phyloP scores from a whole-genome alignment of 73 alveolate species.

The Tetrahymena thermophila region DNA sequence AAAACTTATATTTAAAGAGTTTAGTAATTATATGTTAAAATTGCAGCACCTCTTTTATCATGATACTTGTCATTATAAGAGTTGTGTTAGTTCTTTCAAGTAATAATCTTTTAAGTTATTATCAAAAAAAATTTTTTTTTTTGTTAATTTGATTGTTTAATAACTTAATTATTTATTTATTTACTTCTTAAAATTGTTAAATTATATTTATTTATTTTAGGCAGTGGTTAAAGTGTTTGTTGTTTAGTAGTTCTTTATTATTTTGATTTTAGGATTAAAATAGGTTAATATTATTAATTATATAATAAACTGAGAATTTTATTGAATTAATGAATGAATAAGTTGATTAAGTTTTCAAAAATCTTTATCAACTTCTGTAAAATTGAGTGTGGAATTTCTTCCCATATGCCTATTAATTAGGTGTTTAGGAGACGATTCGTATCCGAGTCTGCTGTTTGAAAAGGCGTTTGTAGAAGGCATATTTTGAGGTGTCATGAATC shows the following conservation, averaged over 20 bases:
- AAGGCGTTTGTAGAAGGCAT: background rate
- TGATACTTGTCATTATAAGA: no score
- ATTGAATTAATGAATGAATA: background rate
- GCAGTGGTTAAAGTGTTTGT: background rate
- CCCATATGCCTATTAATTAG: background rate
- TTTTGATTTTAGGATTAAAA: background rate
- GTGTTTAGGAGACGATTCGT: background rate
- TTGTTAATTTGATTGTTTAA: no score
- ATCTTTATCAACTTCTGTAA: background rate
- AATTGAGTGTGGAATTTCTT: background rate
- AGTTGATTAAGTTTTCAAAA: background rate
- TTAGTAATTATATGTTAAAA: background rate
- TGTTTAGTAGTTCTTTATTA: background rate
- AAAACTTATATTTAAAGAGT: background rate
- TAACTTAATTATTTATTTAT: no score
- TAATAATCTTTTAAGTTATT: background rate
- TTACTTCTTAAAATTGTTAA: background rate
- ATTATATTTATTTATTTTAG: no score
- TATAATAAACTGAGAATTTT: no score
- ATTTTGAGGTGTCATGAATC: background rate
- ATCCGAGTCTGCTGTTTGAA: background rate
- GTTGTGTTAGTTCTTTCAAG: background rate
- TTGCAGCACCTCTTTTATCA: no score
- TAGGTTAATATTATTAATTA: background rate
- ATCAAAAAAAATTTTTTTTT: no score